Evolutionary conservation across 1,284 basidiomycete genomes (phyloP), one percentile per base, ranked within the genome.

Genomic region (Puccinia horiana): DNA sequence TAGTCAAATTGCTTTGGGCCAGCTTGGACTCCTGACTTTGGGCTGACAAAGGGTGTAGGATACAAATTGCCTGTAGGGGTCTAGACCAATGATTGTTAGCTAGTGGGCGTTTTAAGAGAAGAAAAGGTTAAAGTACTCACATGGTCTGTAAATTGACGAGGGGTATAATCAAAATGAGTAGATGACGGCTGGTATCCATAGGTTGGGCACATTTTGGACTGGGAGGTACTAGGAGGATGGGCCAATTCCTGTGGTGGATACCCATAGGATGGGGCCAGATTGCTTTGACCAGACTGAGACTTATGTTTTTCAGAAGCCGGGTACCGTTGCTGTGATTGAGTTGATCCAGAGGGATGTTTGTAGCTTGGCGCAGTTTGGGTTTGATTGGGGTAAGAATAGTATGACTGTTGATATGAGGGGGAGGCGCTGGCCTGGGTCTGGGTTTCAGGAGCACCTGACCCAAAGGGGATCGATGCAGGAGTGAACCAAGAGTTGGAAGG

Each of bases 1-100:
- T 70, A 70, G 40, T 69, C 67, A 32, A 23, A 69, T 23, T 37
- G 67, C 67, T 69, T 69, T 69, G 67, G 69, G 69, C 69, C 69
- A 70, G 37, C 20, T 70, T 44, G 40, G 20, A 14, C 32, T 20
- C 18, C 26, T 70, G 9, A 23, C 29, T 70, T 44, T 16, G 18
- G 69, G 69, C 42, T 20, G 69, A 11, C n/a, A 20, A n/a, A n/a
- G 42, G 58, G 44, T 44, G 44, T 44, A 6, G 44, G 44, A 44
- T 44, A 16, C 16, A 16, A 44, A 44, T 44, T 8, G 6, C 44
- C 58, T 32, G 29, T 29, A 32, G 58, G n/a, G 58, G 58, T 61
- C 58, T 61, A 61, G 58, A 29, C 16, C 14, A 5, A 35, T 44
- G 32, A 32, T 11, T 14, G 16, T 29, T 12, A 61, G 29, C 58